phyloP scores from a whole-genome alignment of 495 filamentous ascomycete species.

The Beverwykella pulmonaria region DNA sequence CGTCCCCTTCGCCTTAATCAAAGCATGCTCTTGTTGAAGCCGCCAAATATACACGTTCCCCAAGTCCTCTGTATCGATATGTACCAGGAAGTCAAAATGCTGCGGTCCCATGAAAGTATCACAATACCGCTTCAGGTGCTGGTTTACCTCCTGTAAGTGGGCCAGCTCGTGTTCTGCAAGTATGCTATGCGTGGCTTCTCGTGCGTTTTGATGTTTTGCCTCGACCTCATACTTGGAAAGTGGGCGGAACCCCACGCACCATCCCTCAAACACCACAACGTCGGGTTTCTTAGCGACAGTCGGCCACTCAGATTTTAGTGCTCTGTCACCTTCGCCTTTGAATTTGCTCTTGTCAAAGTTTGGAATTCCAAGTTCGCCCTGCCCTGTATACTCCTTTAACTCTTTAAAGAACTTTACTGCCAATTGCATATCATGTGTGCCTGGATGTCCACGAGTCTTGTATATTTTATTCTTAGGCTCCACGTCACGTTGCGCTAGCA shows the following conservation, averaged over 20 bases:
- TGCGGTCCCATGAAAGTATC: slow-evolving; percentile 38
- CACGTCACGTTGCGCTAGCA: slow-evolving; percentile 13
- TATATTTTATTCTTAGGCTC: slow-evolving; percentile 22
- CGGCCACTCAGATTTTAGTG: slow-evolving; percentile 7
- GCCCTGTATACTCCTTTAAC: background rate
- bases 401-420: slow-evolving; percentile 16
- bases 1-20: slow-evolving; percentile 64
- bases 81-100: slow-evolving; percentile 33
- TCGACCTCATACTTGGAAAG: slow-evolving; percentile 58
- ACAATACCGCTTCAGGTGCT: slow-evolving; percentile 49
- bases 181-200: slow-evolving; percentile 44
- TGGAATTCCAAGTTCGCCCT: slow-evolving; percentile 12
- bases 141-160: slow-evolving; percentile 75
- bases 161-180: slow-evolving; percentile 56
- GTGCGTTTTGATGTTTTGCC: slow-evolving; percentile 60
- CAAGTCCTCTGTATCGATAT: slow-evolving; percentile 31
- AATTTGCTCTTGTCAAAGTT: slow-evolving; percentile 34
- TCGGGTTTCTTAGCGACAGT: slow-evolving; percentile 36
- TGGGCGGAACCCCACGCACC: slow-evolving; percentile 40
- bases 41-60: slow-evolving; percentile 29
- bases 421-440: slow-evolving; percentile 27
- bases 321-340: slow-evolving; percentile 30
- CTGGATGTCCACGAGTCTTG: slow-evolving; percentile 20
- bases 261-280: slow-evolving; percentile 81
- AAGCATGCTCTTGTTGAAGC: slow-evolving; percentile 45